Evolutionary conservation across 495 filamentous ascomycete species (phyloP), one percentile per base, ranked within the genome.

Genomic region (Aspergillus ellipticus): DNA sequence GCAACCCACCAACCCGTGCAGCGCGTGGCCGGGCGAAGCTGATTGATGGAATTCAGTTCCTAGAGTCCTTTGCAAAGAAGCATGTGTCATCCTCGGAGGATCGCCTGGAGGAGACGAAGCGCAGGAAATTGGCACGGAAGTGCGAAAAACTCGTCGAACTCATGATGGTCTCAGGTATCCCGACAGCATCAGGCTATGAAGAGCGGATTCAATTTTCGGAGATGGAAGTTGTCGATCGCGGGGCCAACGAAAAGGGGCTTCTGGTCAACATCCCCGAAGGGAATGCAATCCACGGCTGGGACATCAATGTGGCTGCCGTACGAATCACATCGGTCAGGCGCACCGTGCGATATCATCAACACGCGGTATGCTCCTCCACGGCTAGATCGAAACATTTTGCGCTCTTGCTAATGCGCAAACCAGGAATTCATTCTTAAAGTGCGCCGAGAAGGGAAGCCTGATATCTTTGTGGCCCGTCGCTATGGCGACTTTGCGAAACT

Each of bases 131-230:
- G 51, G 92, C 95, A 0, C 74, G 87, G 52, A 98, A 98, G 80
- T 89, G 89, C 26, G 85, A 91, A 67, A 98, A 98, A 77, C 73
- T 98, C 49, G 88, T 98, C 26, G 94, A 97, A 74, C 76, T 98
- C 55, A 97, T 98, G 94, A 96, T 98, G 92, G 95, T 97, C 16
- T 96, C 91, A 4, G 94, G 95, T 4, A 86, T 98, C 46, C 92
- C 89, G 19, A 98, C 94, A 2, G 91, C 94, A 15, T 96, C 92
- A 16, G 94, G 94, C 2, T 98, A 97, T 63, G 94, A 98, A 71
- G 94, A 98, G 69, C 82, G 94, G 16, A 96, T 98, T 59, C 82
- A 90, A 35, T 98, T 98, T 65, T 89, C 92, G 0, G 94, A 98
- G 72, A 86, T 98, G 70, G 94, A 97, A 66, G 89, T 97, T 17